Evolutionary conservation across 106 monocot species (phyloP), one percentile per base, ranked within the genome.

Genomic region (Platanthera guangdongensis): DNA sequence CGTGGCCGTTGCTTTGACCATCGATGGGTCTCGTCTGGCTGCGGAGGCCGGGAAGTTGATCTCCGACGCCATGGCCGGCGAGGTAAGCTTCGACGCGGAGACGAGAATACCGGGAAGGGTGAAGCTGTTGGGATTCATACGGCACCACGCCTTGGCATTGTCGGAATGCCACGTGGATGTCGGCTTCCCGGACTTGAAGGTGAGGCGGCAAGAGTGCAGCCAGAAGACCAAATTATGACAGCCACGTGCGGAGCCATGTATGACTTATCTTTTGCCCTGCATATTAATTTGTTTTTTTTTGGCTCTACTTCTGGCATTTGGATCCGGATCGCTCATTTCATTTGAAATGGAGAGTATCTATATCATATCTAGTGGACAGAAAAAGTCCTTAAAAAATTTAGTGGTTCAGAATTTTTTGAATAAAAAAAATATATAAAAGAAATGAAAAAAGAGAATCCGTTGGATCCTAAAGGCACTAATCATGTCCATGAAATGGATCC

Each of bases 91-190:
- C 72, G 80, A 87, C 46, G 8, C 87, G 2, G 15, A 51, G 0
- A 79, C 89, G 16, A 78, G 50, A 52, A 80, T 92, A 4, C 82
- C 80, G 25, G 89, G 92, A 10, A 25, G 79, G 46, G 71, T 89
- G 13, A 52, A 51, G 15, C 52, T 88, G 39, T 70, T 89, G 6
- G 89, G 92, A 28, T 75, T 92, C 69, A 73, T 89, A 50, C 76
- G 67, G 57, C 77, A 50, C 68, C 79, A 76, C 47, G 85, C 79
- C 8, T 83, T 87, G 14, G 83, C 87, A 16, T 28, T 16, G 9
- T 89, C 87, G 30, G 65, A 77, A 10, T 92, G 92, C 71, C 74
- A 74, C 19, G 64, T 92, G 2, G 82, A 51, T 8, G 16, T 89
- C 8, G 77, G 87, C 2, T 47, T 87, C 75, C 48, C 79, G 1